phyloP scores from a whole-genome alignment of 345 rosid species.

The Pistacia integerrima region DNA sequence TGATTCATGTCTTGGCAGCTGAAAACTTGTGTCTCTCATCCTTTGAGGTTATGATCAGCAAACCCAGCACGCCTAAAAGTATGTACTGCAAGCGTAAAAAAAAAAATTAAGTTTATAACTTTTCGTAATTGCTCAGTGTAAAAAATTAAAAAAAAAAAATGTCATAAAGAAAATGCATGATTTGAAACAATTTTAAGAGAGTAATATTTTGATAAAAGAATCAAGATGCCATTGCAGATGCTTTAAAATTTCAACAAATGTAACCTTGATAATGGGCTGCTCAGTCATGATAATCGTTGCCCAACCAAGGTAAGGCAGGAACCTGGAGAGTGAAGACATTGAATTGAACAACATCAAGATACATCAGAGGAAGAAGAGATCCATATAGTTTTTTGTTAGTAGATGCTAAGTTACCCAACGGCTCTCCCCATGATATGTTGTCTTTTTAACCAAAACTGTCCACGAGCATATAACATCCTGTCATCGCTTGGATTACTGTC shows the following conservation, averaged over 20 bases:
- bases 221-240: not conserved
- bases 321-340: conserved; percentile 38
- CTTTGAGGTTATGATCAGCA: conserved; percentile 67
- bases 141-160: not conserved
- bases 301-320: conserved; percentile 84
- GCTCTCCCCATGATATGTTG: conserved; percentile 80
- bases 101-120: too few species aligned
- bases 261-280: conserved; percentile 76
- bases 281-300: conserved; percentile 76
- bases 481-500: conserved; percentile 62
- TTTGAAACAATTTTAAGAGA: not conserved
- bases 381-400: not conserved
- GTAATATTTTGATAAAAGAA: not conserved
- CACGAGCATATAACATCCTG: conserved; percentile 59
- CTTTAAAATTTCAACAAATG: conserved; percentile 4
- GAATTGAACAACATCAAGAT: not conserved
- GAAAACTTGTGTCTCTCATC: conserved; percentile 35
- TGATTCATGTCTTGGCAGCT: not conserved
- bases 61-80: conserved; percentile 54
- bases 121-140: too few species aligned
- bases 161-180: not conserved
- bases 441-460: conserved; percentile 69
- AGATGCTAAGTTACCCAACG: conserved; percentile 56
- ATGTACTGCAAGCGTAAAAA: conserved; percentile 52
- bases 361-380: not conserved